phyloP scores from a whole-genome alignment of 164 flowering plant species.

The Aristolochia contorta region DNA sequence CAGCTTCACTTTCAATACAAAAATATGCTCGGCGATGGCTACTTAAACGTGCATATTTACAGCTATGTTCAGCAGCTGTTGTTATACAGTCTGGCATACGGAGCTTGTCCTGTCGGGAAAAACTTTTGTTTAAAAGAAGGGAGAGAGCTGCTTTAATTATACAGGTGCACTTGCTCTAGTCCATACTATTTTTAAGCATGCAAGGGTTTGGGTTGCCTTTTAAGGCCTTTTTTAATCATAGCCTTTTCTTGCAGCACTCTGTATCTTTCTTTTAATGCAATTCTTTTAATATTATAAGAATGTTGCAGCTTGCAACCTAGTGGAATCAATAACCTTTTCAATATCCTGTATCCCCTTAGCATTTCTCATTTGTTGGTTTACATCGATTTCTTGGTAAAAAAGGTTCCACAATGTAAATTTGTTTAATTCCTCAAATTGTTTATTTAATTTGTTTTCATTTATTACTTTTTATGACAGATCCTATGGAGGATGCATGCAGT shows the following conservation, averaged over 20 bases:
- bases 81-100: conserved; percentile 64
- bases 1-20: conserved; percentile 65
- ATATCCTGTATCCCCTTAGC: too few relatives aligned
- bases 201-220: too few relatives aligned
- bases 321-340: too few relatives aligned
- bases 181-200: neutral
- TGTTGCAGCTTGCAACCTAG: too few relatives aligned
- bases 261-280: too few relatives aligned
- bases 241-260: too few relatives aligned
- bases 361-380: too few relatives aligned
- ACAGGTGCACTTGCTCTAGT: conserved; percentile 48
- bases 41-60: conserved; percentile 35
- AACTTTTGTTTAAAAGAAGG: conserved; percentile 39
- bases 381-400: too few relatives aligned
- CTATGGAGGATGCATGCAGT: conserved; percentile 73
- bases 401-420: neutral
- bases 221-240: too few relatives aligned
- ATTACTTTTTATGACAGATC: conserved; percentile 28
- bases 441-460: conserved; percentile 1
- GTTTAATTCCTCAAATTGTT: neutral
- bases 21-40: conserved; percentile 58
- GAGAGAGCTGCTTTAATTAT: conserved; percentile 69
- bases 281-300: too few relatives aligned
- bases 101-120: conserved; percentile 48
- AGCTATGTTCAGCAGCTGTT: conserved; percentile 39